phyloP scores from a whole-genome alignment of 1,284 basidiomycete species.

The Tremellales sp. region DNA sequence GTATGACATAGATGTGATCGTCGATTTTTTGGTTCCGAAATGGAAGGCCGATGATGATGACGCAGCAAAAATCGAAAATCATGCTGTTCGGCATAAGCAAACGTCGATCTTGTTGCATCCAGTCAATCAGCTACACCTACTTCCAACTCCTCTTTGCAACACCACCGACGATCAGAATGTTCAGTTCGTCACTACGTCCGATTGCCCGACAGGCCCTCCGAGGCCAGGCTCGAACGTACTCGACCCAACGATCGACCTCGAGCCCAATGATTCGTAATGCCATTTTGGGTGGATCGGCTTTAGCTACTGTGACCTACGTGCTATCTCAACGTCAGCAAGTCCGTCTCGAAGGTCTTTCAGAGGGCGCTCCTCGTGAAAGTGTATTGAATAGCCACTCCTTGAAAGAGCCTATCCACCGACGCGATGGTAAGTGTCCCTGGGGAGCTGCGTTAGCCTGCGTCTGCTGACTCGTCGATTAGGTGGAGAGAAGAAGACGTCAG shows the following conservation, averaged over 20 bases:
- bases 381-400: slow-evolving; percentile 22
- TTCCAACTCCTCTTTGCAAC: no score
- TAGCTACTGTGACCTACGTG: slow-evolving; percentile 6
- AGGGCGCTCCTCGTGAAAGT: neutral
- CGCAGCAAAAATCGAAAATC: no score
- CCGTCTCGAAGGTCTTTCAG: neutral
- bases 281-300: slow-evolving; percentile 9
- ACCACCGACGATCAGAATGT: neutral
- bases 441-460: neutral
- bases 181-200: slow-evolving; percentile 2
- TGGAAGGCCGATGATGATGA: no score
- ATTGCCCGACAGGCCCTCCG: slow-evolving; percentile 5
- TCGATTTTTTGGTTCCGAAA: no score
- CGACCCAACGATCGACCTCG: slow-evolving; percentile 1
- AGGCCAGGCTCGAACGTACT: slow-evolving; percentile 7
- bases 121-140: no score
- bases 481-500: slow-evolving; percentile 2
- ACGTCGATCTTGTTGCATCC: no score
- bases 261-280: slow-evolving; percentile 5
- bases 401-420: slow-evolving; percentile 20
- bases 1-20: no score
- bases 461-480: neutral
- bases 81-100: no score
- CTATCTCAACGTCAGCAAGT: neutral
- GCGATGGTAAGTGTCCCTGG: slow-evolving; percentile 7